Conservation (phyloP, 768 basidiomycete genomes). For the Mycena albidolilacea region DNA sequence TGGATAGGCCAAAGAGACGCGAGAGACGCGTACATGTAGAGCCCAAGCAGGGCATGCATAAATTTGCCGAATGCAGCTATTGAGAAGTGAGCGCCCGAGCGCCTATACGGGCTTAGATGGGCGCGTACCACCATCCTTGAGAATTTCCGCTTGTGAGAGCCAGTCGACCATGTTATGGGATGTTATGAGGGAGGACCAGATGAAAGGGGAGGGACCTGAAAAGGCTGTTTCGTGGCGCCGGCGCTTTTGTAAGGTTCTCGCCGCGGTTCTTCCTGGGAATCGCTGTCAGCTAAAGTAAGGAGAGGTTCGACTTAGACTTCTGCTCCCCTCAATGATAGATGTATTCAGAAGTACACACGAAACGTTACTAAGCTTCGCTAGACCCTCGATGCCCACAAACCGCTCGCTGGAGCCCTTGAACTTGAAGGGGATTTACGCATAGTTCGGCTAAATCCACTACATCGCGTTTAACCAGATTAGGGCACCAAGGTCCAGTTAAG, state of each 20-base stretch:
- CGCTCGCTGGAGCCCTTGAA: neutral
- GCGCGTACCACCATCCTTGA: conserved; percentile 61
- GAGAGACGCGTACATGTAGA: conserved; percentile 66
- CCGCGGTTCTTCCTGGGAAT: conserved; percentile 36
- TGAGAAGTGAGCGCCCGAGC: conserved; percentile 12
- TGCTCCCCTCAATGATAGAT: conserved; percentile 4
- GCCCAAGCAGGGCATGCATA: conserved; percentile 71
- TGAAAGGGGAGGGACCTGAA: conserved; percentile 35
- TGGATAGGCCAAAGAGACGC: conserved; percentile 8
- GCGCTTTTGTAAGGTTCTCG: conserved; percentile 22
- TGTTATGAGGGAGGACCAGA: conserved; percentile 31
- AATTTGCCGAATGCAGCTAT: conserved; percentile 67
- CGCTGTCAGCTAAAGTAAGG: conserved; percentile 15
- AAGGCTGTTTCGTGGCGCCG: neutral
- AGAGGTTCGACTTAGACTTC: neutral
- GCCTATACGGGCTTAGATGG: conserved; percentile 8
- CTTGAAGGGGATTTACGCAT: neutral
- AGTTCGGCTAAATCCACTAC: conserved; percentile 10
- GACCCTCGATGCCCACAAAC: neutral
- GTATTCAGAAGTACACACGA: neutral
- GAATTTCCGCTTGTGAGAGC: conserved; percentile 64
- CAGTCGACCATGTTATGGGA: conserved; percentile 68
- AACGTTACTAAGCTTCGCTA: conserved; percentile 7
- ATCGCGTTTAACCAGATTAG: conserved; percentile 16
- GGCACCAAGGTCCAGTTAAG: conserved; percentile 7